A percentile compares a stretch with the other conserved stretches of the same genome.
phyloP scores from a whole-genome alignment of 257 asterid species.

The Vinca minor region DNA sequence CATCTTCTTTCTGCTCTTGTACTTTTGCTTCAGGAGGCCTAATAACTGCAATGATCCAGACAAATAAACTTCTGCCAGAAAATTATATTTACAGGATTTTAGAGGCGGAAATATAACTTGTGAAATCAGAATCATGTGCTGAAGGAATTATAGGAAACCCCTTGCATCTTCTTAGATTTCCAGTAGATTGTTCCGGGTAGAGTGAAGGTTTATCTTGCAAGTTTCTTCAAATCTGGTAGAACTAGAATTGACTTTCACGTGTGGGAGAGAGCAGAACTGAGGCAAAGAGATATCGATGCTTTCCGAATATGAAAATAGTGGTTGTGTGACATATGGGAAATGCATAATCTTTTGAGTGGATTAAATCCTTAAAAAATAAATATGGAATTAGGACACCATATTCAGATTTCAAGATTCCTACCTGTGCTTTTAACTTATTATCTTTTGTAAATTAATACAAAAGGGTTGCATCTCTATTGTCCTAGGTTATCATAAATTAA shows the following conservation, averaged over 20 bases:
- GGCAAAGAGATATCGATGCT: neutral
- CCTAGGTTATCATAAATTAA: neutral
- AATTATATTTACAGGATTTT: neutral
- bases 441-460: neutral
- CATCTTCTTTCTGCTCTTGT: conserved; percentile 73
- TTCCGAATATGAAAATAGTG: neutral
- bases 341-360: neutral
- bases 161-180: too few species aligned
- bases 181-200: neutral
- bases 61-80: neutral
- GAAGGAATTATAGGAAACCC: neutral
- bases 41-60: conserved; percentile 39
- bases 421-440: neutral
- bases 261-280: neutral
- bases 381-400: neutral
- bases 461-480: neutral
- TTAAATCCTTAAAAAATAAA: too few species aligned
- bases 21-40: conserved; percentile 48
- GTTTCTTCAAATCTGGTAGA: neutral
- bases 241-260: neutral
- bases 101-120: conserved; percentile 7
- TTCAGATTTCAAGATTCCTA: neutral
- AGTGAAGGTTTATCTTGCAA: conserved; percentile 4
- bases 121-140: neutral
- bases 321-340: neutral